phyloP scores from a whole-genome alignment of 345 rosid genomes.

The Excoecaria agallocha region DNA sequence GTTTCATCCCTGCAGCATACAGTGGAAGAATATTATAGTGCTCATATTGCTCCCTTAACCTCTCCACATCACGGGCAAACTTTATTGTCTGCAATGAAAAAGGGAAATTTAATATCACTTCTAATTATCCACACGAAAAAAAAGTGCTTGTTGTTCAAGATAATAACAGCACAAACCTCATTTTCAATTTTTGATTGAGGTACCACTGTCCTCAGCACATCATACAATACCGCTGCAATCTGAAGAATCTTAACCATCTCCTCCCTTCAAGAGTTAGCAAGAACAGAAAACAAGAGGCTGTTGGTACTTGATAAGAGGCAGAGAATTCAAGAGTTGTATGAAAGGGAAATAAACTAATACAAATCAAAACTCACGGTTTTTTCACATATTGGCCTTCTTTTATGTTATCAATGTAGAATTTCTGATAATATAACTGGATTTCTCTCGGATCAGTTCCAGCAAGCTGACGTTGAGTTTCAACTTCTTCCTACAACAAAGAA shows the following conservation, averaged over 20 bases:
- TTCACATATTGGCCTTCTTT: slow-evolving; percentile 51
- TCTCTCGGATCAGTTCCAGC: slow-evolving; percentile 58
- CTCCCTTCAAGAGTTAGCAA: slow-evolving; percentile 56
- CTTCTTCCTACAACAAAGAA: slow-evolving; percentile 57
- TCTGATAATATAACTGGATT: slow-evolving; percentile 66
- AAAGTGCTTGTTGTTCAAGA: slow-evolving; percentile 4
- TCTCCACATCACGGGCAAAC: slow-evolving; percentile 67
- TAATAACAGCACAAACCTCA: slow-evolving; percentile 45
- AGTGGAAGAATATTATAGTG: slow-evolving; percentile 88
- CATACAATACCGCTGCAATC: slow-evolving; percentile 83
- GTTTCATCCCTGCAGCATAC: slow-evolving; percentile 56
- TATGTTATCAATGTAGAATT: slow-evolving; percentile 57
- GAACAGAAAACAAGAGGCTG: slow-evolving; percentile 18
- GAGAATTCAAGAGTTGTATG: slow-evolving; percentile 1
- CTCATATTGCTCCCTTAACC: slow-evolving; percentile 49
- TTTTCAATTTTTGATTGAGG: slow-evolving; percentile 45
- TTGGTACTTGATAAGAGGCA: slow-evolving; percentile 11
- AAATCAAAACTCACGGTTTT: slow-evolving; percentile 65
- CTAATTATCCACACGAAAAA: slow-evolving; percentile 19
- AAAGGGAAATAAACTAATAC: neutral
- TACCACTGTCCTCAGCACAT: slow-evolving; percentile 68
- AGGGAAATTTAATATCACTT: slow-evolving; percentile 16
- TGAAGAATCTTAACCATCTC: slow-evolving; percentile 86
- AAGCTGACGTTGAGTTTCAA: slow-evolving; percentile 35
- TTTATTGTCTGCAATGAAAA: slow-evolving; percentile 43